phyloP scores from a whole-genome alignment of 2,329 filamentous ascomycete genomes.

The Epicoccum nigrum region DNA sequence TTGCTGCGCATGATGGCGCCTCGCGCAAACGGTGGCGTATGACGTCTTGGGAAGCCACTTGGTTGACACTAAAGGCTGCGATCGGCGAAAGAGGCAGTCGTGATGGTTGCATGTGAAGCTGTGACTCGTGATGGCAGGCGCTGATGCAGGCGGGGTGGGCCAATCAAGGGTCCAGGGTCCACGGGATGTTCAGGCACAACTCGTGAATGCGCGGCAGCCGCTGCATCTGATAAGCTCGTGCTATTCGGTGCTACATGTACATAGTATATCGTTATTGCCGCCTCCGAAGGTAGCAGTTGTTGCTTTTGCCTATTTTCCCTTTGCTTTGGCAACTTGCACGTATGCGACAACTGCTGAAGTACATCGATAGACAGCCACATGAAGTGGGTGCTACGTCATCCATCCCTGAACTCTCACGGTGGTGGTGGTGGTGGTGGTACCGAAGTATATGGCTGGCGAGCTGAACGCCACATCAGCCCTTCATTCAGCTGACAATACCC shows the following conservation, averaged over 20 bases:
- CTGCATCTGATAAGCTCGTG: background rate
- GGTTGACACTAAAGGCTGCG: constrained; percentile 4
- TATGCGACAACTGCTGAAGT: background rate
- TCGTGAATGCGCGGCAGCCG: constrained; percentile 3
- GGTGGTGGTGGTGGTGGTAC: too few relatives aligned
- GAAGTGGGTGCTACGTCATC: too few relatives aligned
- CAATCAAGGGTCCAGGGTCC: constrained; percentile 4
- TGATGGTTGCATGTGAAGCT: constrained; percentile 14
- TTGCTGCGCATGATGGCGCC: constrained; percentile 11
- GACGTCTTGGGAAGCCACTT: constrained; percentile 4
- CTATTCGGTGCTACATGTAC: background rate
- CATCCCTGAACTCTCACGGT: too few relatives aligned
- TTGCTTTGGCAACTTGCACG: too few relatives aligned
- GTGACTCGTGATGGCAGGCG: constrained; percentile 1
- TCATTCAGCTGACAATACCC: background rate
- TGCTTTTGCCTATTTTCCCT: too few relatives aligned
- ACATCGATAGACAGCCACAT: too few relatives aligned
- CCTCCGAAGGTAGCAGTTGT: too few relatives aligned
- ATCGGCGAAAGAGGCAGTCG: constrained; percentile 7
- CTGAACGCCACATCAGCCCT: background rate
- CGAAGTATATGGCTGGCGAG: background rate
- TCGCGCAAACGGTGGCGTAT: constrained; percentile 12
- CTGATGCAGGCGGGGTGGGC: constrained; percentile 9
- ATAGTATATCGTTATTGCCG: too few relatives aligned
- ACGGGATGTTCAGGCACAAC: background rate